Percentiles rank a stretch among this genome's conserved stretches.
These are phyloP conservation scores for Diversispora eburnea DNA, from an alignment of 192 early-diverging fungal species.

Conservation along the genomic window DNA sequence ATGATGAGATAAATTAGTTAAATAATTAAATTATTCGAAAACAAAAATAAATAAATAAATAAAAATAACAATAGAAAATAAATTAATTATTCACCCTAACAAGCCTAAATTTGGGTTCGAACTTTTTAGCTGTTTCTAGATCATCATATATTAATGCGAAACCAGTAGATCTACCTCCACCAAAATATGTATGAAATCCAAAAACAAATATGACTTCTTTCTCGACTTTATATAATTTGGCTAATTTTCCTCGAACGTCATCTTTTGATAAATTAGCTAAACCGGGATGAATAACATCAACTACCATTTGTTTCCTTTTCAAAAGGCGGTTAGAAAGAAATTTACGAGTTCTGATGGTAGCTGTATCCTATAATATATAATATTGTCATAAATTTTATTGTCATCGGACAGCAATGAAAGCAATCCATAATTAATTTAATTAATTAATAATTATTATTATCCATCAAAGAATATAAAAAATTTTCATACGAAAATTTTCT, in stretches of 20 bases:
- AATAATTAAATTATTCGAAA: not conserved
- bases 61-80: not conserved
- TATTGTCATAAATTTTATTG: no score
- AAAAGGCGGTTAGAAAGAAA: conserved; percentile 99
- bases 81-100: conserved; percentile 56
- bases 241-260: conserved; percentile 89
- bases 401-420: no score
- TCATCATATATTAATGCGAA: conserved; percentile 96
- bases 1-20: not conserved
- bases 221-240: conserved; percentile 93
- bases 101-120: conserved; percentile 98
- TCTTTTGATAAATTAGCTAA: conserved; percentile 89
- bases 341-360: conserved; percentile 77
- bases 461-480: no score
- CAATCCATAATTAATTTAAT: no score
- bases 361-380: no score
- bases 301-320: conserved; percentile 94
- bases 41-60: not conserved
- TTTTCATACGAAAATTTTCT: no score
- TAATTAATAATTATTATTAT: no score
- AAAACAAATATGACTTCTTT: conserved; percentile 87
- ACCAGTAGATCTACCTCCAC: conserved; percentile 94
- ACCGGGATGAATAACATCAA: conserved; percentile 94
- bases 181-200: conserved; percentile 94
- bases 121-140: conserved; percentile 92